phyloP scores from a whole-genome alignment of 2,329 filamentous ascomycete genomes.

The Paraphaeosphaeria minitans region DNA sequence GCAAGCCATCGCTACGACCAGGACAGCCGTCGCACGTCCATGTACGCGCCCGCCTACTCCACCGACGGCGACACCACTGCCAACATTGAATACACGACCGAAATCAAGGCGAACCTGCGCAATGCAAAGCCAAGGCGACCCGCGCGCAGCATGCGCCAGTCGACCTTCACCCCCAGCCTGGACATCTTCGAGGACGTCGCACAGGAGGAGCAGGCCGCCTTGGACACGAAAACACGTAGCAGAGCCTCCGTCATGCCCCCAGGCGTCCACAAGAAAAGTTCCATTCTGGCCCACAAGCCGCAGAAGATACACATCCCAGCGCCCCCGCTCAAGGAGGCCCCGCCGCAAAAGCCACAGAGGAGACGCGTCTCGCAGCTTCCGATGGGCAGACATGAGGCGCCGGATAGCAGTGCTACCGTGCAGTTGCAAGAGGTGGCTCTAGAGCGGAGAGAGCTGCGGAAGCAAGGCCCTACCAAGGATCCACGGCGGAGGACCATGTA shows the following conservation, averaged over 20 bases:
- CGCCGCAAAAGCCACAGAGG: conserved; percentile 32
- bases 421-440: conserved; percentile 37
- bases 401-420: conserved; percentile 36
- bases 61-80: conserved; percentile 44
- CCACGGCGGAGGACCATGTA: conserved; percentile 57
- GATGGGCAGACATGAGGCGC: conserved; percentile 26
- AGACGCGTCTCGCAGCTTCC: conserved; percentile 45
- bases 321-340: conserved; percentile 28
- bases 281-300: conserved; percentile 44
- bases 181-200: conserved; percentile 49
- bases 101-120: conserved; percentile 34
- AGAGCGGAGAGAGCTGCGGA: conserved; percentile 40
- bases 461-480: conserved; percentile 45
- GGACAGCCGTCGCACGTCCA: conserved; percentile 30
- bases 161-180: conserved; percentile 38
- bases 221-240: conserved; percentile 32
- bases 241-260: conserved; percentile 34
- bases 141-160: conserved; percentile 33
- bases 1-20: conserved; percentile 31
- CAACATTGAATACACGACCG: conserved; percentile 47
- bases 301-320: conserved; percentile 39
- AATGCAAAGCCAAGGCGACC: conserved; percentile 44
- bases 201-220: conserved; percentile 35
- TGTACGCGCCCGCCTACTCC: conserved; percentile 40
- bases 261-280: conserved; percentile 32